Evolutionary conservation across 331 rosid species (phyloP).

Genomic region (Quercus phellos): DNA sequence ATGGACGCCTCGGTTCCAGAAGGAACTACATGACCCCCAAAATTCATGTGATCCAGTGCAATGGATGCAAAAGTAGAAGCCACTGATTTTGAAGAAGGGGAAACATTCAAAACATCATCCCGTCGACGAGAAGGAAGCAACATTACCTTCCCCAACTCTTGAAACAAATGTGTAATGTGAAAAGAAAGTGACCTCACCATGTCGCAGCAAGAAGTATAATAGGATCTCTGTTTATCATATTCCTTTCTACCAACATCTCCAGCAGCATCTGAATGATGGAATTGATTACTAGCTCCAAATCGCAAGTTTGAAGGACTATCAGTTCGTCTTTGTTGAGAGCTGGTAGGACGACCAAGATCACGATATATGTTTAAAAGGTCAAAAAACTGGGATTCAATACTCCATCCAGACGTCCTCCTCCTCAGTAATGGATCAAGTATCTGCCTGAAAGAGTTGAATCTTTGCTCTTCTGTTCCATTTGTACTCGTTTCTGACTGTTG

Average conservation of each 20-base stretch:
- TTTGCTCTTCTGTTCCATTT: conserved; percentile 80
- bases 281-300: conserved; percentile 48
- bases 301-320: conserved; percentile 51
- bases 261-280: conserved; percentile 38
- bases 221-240: conserved; percentile 62
- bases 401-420: conserved; percentile 85
- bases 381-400: conserved; percentile 90
- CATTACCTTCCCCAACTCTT: conserved; percentile 95
- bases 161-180: conserved; percentile 90
- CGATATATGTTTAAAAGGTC: conserved; percentile 85
- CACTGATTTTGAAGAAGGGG: conserved; percentile 78
- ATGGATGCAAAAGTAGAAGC: conserved; percentile 80
- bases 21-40: conserved; percentile 54
- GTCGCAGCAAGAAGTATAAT: conserved; percentile 75
- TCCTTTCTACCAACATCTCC: conserved; percentile 58
- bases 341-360: conserved; percentile 75
- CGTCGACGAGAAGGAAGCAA: conserved; percentile 92
- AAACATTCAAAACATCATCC: conserved; percentile 75
- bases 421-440: conserved; percentile 85
- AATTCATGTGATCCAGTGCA: conserved; percentile 82
- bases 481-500: conserved; percentile 61
- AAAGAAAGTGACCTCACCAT: conserved; percentile 90
- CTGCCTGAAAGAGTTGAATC: conserved; percentile 89
- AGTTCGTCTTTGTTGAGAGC: conserved; percentile 59
- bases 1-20: conserved; percentile 65